Conservation (phyloP, 257 asterid species). For the Linderniella brevidens region DNA sequence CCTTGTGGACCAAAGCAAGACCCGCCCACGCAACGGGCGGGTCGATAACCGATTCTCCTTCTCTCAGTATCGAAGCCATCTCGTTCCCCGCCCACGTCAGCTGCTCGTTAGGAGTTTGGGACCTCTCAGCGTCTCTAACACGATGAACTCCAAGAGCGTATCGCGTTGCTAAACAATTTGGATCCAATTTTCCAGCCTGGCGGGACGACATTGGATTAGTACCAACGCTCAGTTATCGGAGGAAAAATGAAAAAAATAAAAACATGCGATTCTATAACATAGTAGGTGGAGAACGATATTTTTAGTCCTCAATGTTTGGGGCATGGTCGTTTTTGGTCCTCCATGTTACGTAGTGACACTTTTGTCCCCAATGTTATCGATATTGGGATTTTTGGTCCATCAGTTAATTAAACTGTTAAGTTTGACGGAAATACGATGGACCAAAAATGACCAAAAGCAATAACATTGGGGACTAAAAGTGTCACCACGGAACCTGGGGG, state of each 20-base stretch:
- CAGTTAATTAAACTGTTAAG: too few species aligned
- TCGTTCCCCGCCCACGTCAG: constrained; percentile 97
- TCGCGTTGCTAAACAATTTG: constrained; percentile 91
- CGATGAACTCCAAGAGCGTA: constrained; percentile 89
- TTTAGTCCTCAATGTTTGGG: too few species aligned
- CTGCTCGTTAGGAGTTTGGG: constrained; percentile 85
- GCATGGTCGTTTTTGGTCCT: too few species aligned
- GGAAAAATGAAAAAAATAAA: not conserved
- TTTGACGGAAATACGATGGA: too few species aligned
- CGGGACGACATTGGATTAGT: constrained; percentile 8
- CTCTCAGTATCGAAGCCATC: constrained; percentile 90
- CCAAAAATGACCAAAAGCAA: too few species aligned
- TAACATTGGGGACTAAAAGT: too few species aligned
- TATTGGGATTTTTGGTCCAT: too few species aligned
- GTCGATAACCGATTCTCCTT: constrained; percentile 78
- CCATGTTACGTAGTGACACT: too few species aligned
- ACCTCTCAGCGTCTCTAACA: constrained; percentile 86
- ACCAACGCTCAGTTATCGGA: constrained; percentile 8
- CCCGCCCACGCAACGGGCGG: constrained; percentile 92
- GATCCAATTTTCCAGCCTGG: constrained; percentile 91
- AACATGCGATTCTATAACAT: too few species aligned
- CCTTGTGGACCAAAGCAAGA: constrained; percentile 83
- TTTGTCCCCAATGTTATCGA: too few species aligned
- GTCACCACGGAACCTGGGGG: too few species aligned
- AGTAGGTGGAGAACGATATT: too few species aligned